Evolutionary conservation across 805 yeast genomes (phyloP), one percentile per base, ranked within the genome.

Genomic region (Candida anglica): DNA sequence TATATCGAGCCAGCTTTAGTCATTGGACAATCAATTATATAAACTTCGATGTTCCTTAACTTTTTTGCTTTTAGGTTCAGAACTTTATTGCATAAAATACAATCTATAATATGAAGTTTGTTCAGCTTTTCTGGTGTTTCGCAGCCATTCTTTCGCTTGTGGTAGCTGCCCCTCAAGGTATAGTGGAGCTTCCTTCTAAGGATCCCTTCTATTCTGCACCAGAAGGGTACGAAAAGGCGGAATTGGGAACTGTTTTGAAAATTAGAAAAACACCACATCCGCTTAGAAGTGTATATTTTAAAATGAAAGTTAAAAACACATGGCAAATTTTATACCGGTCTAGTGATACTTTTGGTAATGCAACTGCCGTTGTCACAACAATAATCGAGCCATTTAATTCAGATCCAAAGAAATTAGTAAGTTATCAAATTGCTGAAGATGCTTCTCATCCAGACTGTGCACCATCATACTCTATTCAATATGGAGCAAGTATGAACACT

Each of bases 401-500:
- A 5, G 48, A 50, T 39, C 45, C 50, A 6, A 16, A 36, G 32
- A 48, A 49, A 32, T 25, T 52, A 24, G 32, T 52, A 9, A 37
- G 48, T 13, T 48, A 49, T 37, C 54, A 48, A 15, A 34, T 39
- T 18, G 52, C 53, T 3, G 42, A 50, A 32, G 56, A 52, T 32
- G 32, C 54, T 6, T 20, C 51, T 3, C 22, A 27, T 11, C n/a
- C 30, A 4, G 32, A 49, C 31, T 50, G 56, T 39, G 48, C 56
- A 14, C 50, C 52, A 1, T 49, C 54, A 4, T 50, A 46, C 27
- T 39, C 47, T 11, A 21, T 48, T 16, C 41, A 42, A 22, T 38
- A 25, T 16, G 52, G 47, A 17, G 39, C 44, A 9, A 18, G 32
- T 10, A 32, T 40, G 32, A 28, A 36, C 16, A 35, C 44, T 7